Evolutionary conservation across 331 rosid genomes (phyloP).

Genomic region (Malus hybrid): DNA sequence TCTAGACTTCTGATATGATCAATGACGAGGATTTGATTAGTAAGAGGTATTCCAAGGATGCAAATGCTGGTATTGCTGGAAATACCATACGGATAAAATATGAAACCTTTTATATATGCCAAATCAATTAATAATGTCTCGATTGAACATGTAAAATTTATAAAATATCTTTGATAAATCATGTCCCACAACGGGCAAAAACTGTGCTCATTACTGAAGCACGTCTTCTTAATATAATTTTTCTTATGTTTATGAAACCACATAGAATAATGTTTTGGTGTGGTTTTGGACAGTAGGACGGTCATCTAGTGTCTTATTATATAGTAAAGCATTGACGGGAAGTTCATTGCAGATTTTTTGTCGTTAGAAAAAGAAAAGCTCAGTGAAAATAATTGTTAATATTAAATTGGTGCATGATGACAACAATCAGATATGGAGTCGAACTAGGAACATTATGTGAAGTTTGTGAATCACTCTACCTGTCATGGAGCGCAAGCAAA

Average conservation of each 20-base stretch:
- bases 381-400: background rate
- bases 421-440: background rate
- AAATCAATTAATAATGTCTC: background rate
- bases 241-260: background rate
- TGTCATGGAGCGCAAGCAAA: constrained; percentile 80
- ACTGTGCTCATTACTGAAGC: background rate
- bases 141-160: background rate
- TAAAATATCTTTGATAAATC: background rate
- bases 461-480: constrained; percentile 32
- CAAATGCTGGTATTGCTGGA: background rate
- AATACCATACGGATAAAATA: background rate
- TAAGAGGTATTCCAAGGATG: background rate
- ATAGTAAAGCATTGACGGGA: background rate
- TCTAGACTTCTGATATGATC: background rate
- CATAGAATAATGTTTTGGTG: background rate
- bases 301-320: background rate
- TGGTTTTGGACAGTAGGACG: background rate
- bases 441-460: background rate
- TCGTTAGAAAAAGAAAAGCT: background rate
- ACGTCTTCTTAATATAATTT: background rate
- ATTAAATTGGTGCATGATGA: background rate
- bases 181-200: background rate
- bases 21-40: background rate
- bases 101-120: background rate
- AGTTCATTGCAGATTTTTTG: background rate